Evolutionary conservation across 352 stramenopile species (phyloP).

Genomic region (Blastocystis hominis): DNA sequence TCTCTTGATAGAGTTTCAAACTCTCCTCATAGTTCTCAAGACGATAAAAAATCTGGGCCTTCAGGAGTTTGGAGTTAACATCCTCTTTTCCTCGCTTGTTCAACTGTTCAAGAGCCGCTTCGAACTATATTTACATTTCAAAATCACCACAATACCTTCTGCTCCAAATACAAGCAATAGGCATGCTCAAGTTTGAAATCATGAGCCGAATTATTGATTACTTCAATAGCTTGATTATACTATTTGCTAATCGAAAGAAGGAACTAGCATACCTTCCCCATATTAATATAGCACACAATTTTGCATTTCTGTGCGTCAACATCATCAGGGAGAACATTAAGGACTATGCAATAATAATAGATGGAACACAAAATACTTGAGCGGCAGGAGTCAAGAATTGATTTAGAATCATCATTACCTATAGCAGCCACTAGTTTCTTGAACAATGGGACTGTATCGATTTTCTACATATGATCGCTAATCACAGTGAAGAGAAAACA

Average conservation of each 20-base stretch:
- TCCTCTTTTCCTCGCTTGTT: not conserved
- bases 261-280: not conserved
- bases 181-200: constrained; percentile 25
- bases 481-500: not conserved
- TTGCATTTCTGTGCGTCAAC: constrained; percentile 45
- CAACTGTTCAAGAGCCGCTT: not conserved
- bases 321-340: constrained; percentile 45
- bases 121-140: not conserved
- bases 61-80: not conserved
- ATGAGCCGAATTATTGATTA: constrained; percentile 33
- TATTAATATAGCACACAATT: constrained; percentile 30
- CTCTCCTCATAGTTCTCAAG: constrained; percentile 43
- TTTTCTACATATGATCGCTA: constrained; percentile 1
- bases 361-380: not conserved
- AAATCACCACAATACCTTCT: not conserved
- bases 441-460: constrained; percentile 2
- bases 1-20: not conserved
- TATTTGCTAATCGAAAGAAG: not conserved
- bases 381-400: constrained; percentile 21
- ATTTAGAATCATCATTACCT: constrained; percentile 46
- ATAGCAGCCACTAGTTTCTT: not conserved
- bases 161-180: constrained; percentile 37
- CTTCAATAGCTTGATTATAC: constrained; percentile 47
- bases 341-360: constrained; percentile 7
- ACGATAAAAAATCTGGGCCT: constrained; percentile 44